phyloP scores from a whole-genome alignment of 352 stramenopile species.

The Phytophthora hybrid region DNA sequence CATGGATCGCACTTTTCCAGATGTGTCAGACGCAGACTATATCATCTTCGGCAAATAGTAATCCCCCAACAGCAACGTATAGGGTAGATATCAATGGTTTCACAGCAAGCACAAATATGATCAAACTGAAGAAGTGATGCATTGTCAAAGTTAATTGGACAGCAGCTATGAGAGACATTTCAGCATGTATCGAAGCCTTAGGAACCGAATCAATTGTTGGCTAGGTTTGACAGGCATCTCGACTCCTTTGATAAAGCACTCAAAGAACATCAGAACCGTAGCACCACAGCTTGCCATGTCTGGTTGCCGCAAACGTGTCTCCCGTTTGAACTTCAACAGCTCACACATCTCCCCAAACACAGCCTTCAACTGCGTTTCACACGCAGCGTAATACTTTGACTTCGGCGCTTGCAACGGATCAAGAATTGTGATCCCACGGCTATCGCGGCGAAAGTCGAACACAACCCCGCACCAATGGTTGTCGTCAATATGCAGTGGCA shows the following conservation, averaged over 20 bases:
- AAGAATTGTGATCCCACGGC: neutral
- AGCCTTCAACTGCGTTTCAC: neutral
- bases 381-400: conserved; percentile 20
- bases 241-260: neutral
- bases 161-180: neutral
- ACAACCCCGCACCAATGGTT: neutral
- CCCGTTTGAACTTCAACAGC: neutral
- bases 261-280: conserved; percentile 7
- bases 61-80: no score
- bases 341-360: neutral
- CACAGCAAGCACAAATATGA: neutral
- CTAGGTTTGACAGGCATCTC: neutral
- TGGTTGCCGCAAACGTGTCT: neutral
- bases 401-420: conserved; percentile 9
- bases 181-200: neutral
- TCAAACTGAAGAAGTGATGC: conserved; percentile 7
- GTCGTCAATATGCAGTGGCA: conserved; percentile 1
- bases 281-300: conserved; percentile 6
- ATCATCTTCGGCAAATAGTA: no score
- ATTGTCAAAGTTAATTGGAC: conserved; percentile 4
- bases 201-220: no score
- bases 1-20: no score
- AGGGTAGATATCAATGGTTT: neutral
- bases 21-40: no score
- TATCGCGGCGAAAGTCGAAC: conserved; percentile 7